phyloP scores from a whole-genome alignment of 495 filamentous ascomycete genomes.

The Lasiosphaeriaceae sp. region DNA sequence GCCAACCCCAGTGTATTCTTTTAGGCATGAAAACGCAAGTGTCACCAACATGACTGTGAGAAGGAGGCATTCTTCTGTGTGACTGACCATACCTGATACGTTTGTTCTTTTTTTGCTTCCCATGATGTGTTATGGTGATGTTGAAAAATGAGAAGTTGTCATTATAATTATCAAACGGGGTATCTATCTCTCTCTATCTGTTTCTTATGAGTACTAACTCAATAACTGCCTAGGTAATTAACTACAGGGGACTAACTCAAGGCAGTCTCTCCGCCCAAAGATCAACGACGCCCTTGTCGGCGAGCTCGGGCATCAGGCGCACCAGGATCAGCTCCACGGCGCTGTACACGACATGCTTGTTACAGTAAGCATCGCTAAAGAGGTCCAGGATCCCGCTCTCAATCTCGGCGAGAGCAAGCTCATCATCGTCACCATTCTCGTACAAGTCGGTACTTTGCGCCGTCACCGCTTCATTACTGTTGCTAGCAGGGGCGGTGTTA shows the following conservation, averaged over 20 bases:
- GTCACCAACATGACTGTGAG: no score
- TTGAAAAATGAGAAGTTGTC: no score
- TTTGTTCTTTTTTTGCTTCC: no score
- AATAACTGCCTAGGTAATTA: no score
- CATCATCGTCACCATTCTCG: slow-evolving; percentile 30
- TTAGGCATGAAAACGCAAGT: no score
- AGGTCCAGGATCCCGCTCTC: slow-evolving; percentile 61
- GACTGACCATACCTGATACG: no score
- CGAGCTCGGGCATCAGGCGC: slow-evolving; percentile 78
- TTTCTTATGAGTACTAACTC: no score
- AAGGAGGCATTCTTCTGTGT: no score
- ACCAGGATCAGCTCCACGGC: slow-evolving; percentile 75
- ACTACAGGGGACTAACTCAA: slow-evolving; percentile 22
- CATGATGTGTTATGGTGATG: no score
- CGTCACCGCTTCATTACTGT: neutral
- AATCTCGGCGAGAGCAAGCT: slow-evolving; percentile 41
- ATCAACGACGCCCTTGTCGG: slow-evolving; percentile 65
- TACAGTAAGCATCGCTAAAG: slow-evolving; percentile 78
- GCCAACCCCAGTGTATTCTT: no score
- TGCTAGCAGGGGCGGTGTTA: neutral
- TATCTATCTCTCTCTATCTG: no score
- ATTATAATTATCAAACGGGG: no score
- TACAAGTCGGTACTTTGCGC: neutral
- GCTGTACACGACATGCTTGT: slow-evolving; percentile 80
- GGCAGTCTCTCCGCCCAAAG: slow-evolving; percentile 69